These are phyloP conservation scores for Phytophthora multivora DNA, from an alignment of 352 stramenopile species.

Conservation along the genomic window DNA sequence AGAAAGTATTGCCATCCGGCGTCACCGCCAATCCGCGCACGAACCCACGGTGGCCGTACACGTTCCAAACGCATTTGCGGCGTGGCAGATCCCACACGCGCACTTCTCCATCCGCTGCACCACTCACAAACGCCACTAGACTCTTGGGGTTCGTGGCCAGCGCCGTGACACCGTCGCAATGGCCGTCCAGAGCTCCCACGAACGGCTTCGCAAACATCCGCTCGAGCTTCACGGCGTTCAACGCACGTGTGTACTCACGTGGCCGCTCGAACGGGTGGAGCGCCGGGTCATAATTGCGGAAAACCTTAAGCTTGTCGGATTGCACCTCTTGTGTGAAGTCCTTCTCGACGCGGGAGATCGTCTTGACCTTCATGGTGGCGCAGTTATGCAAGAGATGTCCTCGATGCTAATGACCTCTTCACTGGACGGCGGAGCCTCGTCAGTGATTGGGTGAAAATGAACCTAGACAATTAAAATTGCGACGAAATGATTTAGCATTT, in stretches of 20 bases:
- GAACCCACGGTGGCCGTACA: slow-evolving; percentile 93
- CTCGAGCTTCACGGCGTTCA: slow-evolving; percentile 98
- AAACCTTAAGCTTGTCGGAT: slow-evolving; percentile 94
- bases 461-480: slow-evolving; percentile 14
- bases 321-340: slow-evolving; percentile 94
- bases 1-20: slow-evolving; percentile 86
- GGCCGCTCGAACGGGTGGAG: slow-evolving; percentile 94
- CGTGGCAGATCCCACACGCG: slow-evolving; percentile 97
- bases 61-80: slow-evolving; percentile 93
- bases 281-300: slow-evolving; percentile 96
- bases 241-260: slow-evolving; percentile 95
- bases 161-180: slow-evolving; percentile 96
- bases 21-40: slow-evolving; percentile 92
- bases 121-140: slow-evolving; percentile 88
- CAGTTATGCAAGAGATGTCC: slow-evolving; percentile 14
- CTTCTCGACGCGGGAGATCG: slow-evolving; percentile 95
- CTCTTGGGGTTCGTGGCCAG: slow-evolving; percentile 91
- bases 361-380: slow-evolving; percentile 98
- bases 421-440: slow-evolving; percentile 33
- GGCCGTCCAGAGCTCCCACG: slow-evolving; percentile 96
- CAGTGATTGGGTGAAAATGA: slow-evolving; percentile 15
- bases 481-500: slow-evolving; percentile 19
- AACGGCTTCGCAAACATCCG: slow-evolving; percentile 99
- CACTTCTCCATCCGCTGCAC: slow-evolving; percentile 93
- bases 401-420: slow-evolving; percentile 22